Evolutionary conservation across 495 filamentous ascomycete genomes (phyloP).

Genomic region (Trichoderma erinaceum): DNA sequence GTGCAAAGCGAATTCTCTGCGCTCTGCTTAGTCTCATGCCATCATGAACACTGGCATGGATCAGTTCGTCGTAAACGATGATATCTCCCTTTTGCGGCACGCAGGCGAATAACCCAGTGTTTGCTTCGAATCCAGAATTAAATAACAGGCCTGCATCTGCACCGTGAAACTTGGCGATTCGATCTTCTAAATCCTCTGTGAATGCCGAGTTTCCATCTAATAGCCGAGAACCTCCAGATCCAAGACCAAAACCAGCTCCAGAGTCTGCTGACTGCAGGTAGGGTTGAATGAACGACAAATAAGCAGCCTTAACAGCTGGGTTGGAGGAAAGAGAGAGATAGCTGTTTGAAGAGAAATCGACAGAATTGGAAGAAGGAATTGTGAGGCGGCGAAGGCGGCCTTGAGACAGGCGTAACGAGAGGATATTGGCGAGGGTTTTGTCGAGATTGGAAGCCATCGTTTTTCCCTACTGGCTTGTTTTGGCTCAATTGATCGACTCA

Average conservation of each 20-base stretch:
- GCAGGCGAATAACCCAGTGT: constrained; percentile 59
- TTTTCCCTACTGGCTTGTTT: background rate
- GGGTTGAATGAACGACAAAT: constrained; percentile 22
- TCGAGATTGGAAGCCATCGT: constrained; percentile 19
- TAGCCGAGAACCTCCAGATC: constrained; percentile 55
- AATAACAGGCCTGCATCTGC: constrained; percentile 62
- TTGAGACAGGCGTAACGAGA: constrained; percentile 27
- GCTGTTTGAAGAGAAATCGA: constrained; percentile 60
- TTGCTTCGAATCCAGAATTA: constrained; percentile 75
- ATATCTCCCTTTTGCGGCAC: constrained; percentile 64
- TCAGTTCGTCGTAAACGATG: constrained; percentile 65
- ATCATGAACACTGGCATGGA: constrained; percentile 74
- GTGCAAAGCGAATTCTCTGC: constrained; percentile 46
- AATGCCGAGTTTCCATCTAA: constrained; percentile 65
- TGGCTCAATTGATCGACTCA: background rate
- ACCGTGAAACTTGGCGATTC: constrained; percentile 61
- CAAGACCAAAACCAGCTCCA: constrained; percentile 28
- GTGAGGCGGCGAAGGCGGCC: constrained; percentile 39
- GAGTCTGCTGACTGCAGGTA: constrained; percentile 30
- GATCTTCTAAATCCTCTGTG: constrained; percentile 56
- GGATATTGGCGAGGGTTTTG: constrained; percentile 21
- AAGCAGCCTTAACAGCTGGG: constrained; percentile 31
- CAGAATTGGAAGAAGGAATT: constrained; percentile 27
- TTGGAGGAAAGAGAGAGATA: constrained; percentile 54
- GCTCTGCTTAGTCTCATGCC: constrained; percentile 67